phyloP scores from a whole-genome alignment of 2,329 filamentous ascomycete species.

The Beauveria brongniartii region DNA sequence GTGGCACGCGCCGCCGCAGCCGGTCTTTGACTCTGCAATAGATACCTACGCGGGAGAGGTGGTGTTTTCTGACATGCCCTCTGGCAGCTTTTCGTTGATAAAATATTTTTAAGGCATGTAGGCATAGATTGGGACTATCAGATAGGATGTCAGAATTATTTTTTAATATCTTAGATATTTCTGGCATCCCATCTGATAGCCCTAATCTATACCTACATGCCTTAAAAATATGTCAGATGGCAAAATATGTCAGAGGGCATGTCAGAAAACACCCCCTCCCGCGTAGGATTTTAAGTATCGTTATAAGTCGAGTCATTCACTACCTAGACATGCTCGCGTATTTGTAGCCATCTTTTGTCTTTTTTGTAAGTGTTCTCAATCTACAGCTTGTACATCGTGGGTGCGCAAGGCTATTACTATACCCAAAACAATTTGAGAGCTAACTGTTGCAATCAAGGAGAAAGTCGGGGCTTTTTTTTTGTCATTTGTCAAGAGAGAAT shows the following conservation, averaged over 20 bases:
- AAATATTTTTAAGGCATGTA: too few relatives aligned
- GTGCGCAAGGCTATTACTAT: slow-evolving; percentile 16
- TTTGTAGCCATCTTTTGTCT: slow-evolving; percentile 13
- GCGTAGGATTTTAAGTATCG: not conserved
- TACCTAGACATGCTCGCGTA: not conserved
- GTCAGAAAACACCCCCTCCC: too few relatives aligned
- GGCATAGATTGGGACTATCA: too few relatives aligned
- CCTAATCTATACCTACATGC: too few relatives aligned
- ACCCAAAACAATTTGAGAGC: slow-evolving; percentile 3
- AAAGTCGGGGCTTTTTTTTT: not conserved
- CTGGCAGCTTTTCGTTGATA: too few relatives aligned
- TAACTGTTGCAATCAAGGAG: not conserved
- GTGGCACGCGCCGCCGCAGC: not conserved
- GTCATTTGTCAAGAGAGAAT: not conserved
- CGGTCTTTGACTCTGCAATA: not conserved
- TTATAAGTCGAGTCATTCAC: not conserved
- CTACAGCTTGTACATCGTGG: slow-evolving; percentile 16
- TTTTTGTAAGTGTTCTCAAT: slow-evolving; percentile 10
- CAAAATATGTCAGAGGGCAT: too few relatives aligned
- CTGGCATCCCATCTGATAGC: too few relatives aligned
- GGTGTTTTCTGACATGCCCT: too few relatives aligned
- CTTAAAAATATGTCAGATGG: too few relatives aligned
- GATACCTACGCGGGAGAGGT: too few relatives aligned
- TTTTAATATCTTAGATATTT: too few relatives aligned
- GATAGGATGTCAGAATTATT: too few relatives aligned